Evolutionary conservation across 2,329 filamentous ascomycete genomes (phyloP), one percentile per base, ranked within the genome.

Genomic region (Penicillium corylophilum): DNA sequence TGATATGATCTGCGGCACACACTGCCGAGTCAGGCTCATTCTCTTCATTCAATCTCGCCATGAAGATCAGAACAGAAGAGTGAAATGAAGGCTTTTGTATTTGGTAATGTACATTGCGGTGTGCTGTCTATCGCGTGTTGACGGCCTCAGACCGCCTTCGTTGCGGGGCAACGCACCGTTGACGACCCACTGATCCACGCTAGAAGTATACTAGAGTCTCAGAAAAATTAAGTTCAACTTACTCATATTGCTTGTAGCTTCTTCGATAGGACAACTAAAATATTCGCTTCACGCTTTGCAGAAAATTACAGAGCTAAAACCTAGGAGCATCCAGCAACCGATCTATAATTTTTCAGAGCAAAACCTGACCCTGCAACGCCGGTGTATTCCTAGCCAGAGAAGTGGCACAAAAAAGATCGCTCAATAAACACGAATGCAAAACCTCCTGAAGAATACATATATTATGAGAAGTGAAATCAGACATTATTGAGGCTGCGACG

Each of bases 401-500:
- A 41, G 20, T 9, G 13, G 13, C 23, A 12, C 39, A 41, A 41
- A 26, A 41, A 26, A 10, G 2, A 24, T 39, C 45, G 47, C 47
- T 52, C 28, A 50, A 48, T 13, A 38, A 33, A 44, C 36, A 31
- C 29, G 28, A 48, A 56, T 57, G 50, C 47, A 51, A 52, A 24
- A 16, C n/a, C 31, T 43, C 16, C 35, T 33, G 9, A 48, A 45
- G 50, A 41, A 57, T 62, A 58, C 42, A 54, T 59, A 52, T 59
- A 26, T 54, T 54, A 56, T 44, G 39, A 51, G 29, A 53, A 40
- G 16, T 28, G 26, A 48, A 46, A 31, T 43, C 31, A 48, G 44
- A 31, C 36, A 48, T 64, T 53, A 67, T 22, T 56, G 60, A 44
- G 61, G 61, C 16, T 46, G 62, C 41, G 63, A 53, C 12, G 51